A percentile compares a stretch with the other conserved stretches of the same genome.
Evolutionary conservation across 495 filamentous ascomycete species (phyloP).

Genomic region (Darksidea phi): DNA sequence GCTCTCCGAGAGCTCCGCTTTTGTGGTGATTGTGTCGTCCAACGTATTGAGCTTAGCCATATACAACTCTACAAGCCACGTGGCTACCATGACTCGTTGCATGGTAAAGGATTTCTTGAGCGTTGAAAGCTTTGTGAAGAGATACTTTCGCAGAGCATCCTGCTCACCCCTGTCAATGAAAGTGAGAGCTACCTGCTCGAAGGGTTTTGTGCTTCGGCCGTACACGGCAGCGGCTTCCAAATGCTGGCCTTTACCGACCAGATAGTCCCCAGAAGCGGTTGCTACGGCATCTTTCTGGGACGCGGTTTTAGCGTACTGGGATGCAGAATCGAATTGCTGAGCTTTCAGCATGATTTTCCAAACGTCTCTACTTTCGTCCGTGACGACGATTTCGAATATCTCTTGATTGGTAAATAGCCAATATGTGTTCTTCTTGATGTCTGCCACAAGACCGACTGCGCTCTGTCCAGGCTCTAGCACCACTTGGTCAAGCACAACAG

Average conservation of each 20-base stretch:
- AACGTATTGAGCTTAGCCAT: slow-evolving; percentile 96
- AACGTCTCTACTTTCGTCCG: slow-evolving; percentile 86
- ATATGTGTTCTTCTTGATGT: slow-evolving; percentile 89
- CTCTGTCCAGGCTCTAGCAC: slow-evolving; percentile 79
- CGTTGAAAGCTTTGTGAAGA: slow-evolving; percentile 75
- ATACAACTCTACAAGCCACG: slow-evolving; percentile 92
- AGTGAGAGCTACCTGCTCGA: slow-evolving; percentile 88
- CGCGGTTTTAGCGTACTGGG: slow-evolving; percentile 70
- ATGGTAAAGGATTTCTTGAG: slow-evolving; percentile 82
- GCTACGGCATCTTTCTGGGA: slow-evolving; percentile 85
- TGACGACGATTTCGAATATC: slow-evolving; percentile 88
- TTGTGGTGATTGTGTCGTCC: slow-evolving; percentile 89
- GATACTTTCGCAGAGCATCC: slow-evolving; percentile 88
- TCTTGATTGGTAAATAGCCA: slow-evolving; percentile 90
- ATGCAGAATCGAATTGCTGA: slow-evolving; percentile 82
- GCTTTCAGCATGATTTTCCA: slow-evolving; percentile 87
- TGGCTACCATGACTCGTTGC: slow-evolving; percentile 93
- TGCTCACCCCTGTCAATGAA: slow-evolving; percentile 87
- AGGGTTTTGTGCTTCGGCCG: slow-evolving; percentile 90
- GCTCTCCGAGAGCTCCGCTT: slow-evolving; percentile 75
- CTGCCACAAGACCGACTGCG: slow-evolving; percentile 76
- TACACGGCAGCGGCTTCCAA: slow-evolving; percentile 84
- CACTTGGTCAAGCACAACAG: slow-evolving; percentile 78
- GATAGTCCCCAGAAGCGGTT: slow-evolving; percentile 82
- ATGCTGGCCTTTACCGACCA: slow-evolving; percentile 75